Conservation (phyloP, 176 grass and related monocot species). For the Pontederia paniculata region DNA sequence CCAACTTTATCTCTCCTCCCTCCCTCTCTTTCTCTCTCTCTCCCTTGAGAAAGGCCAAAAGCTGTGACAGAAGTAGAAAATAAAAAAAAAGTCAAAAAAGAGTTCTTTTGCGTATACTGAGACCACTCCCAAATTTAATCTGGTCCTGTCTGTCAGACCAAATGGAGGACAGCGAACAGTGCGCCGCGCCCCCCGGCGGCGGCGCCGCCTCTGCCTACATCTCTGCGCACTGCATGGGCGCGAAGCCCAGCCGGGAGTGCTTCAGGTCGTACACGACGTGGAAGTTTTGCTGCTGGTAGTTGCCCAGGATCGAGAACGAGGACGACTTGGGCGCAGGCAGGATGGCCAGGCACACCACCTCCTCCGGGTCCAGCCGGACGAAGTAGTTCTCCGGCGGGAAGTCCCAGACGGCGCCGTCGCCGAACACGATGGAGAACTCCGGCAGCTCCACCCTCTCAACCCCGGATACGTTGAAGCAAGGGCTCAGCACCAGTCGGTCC, state of each 20-base stretch:
- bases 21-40: too few relatives aligned
- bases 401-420: constrained; percentile 68
- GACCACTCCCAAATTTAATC: too few relatives aligned
- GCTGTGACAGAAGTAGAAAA: too few relatives aligned
- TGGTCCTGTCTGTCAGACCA: too few relatives aligned
- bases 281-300: constrained; percentile 98
- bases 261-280: constrained; percentile 71
- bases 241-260: constrained; percentile 56
- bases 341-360: constrained; percentile 63
- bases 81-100: too few relatives aligned
- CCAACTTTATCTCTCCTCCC: too few relatives aligned
- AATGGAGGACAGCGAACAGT: too few relatives aligned
- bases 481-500: constrained; percentile 57
- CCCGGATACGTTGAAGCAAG: constrained; percentile 83
- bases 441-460: constrained; percentile 54
- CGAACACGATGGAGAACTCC: constrained; percentile 47
- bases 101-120: too few relatives aligned
- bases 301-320: constrained; percentile 59
- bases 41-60: too few relatives aligned
- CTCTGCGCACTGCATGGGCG: constrained; percentile 64
- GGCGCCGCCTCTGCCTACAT: constrained; percentile 16
- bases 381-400: constrained; percentile 93
- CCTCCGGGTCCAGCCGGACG: constrained; percentile 55
- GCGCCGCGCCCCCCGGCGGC: too few relatives aligned
- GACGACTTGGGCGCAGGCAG: constrained; percentile 46